Base-by-base conservation (phyloP, 2,329 filamentous ascomycete species). In the Paradendryphiella salina region DNA sequence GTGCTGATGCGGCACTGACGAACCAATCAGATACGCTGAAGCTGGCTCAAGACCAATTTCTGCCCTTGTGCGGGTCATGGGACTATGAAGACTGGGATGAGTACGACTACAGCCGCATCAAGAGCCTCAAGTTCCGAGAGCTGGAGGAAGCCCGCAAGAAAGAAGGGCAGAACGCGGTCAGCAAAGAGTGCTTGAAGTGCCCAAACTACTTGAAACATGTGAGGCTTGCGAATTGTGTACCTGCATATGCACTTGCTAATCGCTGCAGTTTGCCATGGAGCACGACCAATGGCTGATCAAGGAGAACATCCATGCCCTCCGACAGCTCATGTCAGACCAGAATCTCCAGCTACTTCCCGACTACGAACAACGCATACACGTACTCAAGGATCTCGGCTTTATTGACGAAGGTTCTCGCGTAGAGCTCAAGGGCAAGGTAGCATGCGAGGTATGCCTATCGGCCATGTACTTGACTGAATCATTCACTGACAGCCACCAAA, bases 281-380 rank as follows among this genome's bases (percentile, higher is more conserved):
- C 91, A 99, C 67, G 90, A 96, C 68, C 89, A 96, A 74, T 97
- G 93, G 91, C 82, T 96, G 38, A 90, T 99, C 72, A 90, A 94
- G 71, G 91, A 96, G 71, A 92, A 95, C 64, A 96, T 99, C 63
- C 84, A 86, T 11, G 86, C 92, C 54, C 80, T 99, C 52, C 90
- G 92, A 54, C 87, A 90, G 67, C 81, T 93, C 21, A 90, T 97
- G 76, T 96, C 94, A 1, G 91, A 97, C 71, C 93, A 97, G 71
- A 97, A 97, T 68, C 83, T 99, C 2, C 92, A 96, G 68, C 82
- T 99, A 4, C 82, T 99, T 8, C 94, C 94, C 0, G 94, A 99
- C 74, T 99, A 99, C 69, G 89, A 97, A 69, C 94, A 97, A 75
- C 87, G 94, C 41, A 90, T 97, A 31, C 85, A 88, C 56, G 94